Percentiles rank a stretch among this genome's conserved stretches.
Evolutionary conservation across 2,329 filamentous ascomycete species (phyloP).

Genomic region (Botrytis fragariae): DNA sequence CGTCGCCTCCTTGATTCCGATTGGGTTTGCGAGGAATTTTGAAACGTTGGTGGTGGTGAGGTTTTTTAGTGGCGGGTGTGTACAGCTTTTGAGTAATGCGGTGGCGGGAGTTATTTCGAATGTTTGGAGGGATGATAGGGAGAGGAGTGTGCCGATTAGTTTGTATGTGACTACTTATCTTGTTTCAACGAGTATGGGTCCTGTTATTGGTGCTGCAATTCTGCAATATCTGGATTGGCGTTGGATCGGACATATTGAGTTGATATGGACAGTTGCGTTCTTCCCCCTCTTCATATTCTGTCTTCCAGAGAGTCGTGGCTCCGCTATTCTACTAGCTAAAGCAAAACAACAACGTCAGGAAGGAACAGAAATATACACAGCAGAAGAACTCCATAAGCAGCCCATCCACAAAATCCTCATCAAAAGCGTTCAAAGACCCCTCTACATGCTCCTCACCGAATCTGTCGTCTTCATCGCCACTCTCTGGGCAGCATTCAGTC

Average conservation of each 20-base stretch:
- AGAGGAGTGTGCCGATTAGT: not conserved
- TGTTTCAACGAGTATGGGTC: not conserved
- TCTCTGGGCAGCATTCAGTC: not conserved
- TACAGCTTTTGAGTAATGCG: not conserved
- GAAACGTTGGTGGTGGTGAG: not conserved
- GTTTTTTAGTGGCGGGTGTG: not conserved
- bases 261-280: not conserved
- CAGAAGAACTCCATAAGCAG: not conserved
- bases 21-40: not conserved
- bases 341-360: not conserved
- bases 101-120: not conserved
- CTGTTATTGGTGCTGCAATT: not conserved
- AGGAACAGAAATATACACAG: not conserved
- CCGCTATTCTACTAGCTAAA: not conserved
- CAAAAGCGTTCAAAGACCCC: not conserved
- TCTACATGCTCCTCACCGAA: not conserved
- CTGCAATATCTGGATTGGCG: not conserved
- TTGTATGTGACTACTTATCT: not conserved
- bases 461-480: not conserved
- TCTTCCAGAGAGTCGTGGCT: not conserved
- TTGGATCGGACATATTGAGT: not conserved
- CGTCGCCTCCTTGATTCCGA: not conserved
- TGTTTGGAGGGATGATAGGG: not conserved
- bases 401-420: not conserved
- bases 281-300: not conserved